Conservation (phyloP, 1,139 yeast genomes). For the Diutina rugosa region DNA sequence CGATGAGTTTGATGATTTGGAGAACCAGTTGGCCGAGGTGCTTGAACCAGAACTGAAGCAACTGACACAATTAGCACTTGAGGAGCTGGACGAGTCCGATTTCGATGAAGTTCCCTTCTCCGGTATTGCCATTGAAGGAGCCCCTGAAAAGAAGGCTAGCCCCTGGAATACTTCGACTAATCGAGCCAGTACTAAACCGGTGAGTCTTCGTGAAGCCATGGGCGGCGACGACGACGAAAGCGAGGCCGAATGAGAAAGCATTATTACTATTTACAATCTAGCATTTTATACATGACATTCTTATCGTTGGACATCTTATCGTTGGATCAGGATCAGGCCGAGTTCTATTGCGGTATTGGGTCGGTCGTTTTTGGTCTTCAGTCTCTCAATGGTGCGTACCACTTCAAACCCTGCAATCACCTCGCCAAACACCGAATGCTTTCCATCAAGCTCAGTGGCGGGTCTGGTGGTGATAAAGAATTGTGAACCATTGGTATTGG, state of each 20-base stretch:
- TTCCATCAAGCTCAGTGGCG: conserved; percentile 29
- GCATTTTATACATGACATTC: too few relatives aligned
- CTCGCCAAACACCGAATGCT: conserved; percentile 46
- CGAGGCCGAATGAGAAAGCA: background rate
- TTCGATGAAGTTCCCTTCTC: background rate
- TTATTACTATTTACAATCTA: background rate
- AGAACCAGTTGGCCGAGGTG: background rate
- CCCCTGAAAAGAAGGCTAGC: background rate
- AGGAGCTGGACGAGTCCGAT: background rate
- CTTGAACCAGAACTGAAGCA: background rate
- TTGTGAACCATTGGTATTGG: conserved; percentile 29
- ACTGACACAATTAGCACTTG: background rate
- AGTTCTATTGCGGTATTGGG: background rate
- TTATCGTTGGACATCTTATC: background rate
- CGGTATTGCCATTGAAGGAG: background rate
- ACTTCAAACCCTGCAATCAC: conserved; percentile 24
- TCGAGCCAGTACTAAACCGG: background rate
- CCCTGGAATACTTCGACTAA: background rate
- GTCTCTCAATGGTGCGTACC: background rate
- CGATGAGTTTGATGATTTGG: background rate
- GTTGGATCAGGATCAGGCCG: background rate
- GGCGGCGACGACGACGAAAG: conserved; percentile 1
- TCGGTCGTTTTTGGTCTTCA: background rate
- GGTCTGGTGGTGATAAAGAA: conserved; percentile 22
- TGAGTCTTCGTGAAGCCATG: background rate